Evolutionary conservation across 192 early-diverging fungal genomes (phyloP).

Genomic region (Mycoemilia scoparia): DNA sequence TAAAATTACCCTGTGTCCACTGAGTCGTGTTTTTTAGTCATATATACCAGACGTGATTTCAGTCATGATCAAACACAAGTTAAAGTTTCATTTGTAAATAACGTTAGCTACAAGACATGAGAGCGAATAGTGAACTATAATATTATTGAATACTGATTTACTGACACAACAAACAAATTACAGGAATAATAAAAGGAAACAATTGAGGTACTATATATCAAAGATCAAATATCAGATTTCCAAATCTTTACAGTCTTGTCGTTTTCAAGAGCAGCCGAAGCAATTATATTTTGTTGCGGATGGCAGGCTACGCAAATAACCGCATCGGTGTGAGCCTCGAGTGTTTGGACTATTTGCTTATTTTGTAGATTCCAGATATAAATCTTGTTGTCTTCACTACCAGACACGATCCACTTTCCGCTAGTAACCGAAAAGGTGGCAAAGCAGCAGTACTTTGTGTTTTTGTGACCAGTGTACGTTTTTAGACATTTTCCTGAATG

Average conservation of each 20-base stretch:
- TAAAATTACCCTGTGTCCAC: too few species aligned
- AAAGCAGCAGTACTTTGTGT: constrained; percentile 85
- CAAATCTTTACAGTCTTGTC: constrained; percentile 82
- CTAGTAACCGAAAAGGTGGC: constrained; percentile 82
- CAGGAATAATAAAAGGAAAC: neutral
- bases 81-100: too few species aligned
- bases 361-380: constrained; percentile 98
- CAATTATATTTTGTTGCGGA: constrained; percentile 87
- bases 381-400: constrained; percentile 81
- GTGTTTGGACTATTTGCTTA: constrained; percentile 82
- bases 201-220: neutral
- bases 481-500: constrained; percentile 92
- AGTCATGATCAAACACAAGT: too few species aligned
- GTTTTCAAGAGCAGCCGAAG: constrained; percentile 76
- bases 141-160: constrained; percentile 1
- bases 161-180: constrained; percentile 1
- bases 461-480: constrained; percentile 78
- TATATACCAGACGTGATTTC: too few species aligned
- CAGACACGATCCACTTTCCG: constrained; percentile 83
- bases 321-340: constrained; percentile 83
- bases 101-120: too few species aligned
- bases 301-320: constrained; percentile 88
- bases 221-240: constrained; percentile 28
- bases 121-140: neutral
- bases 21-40: too few species aligned